A percentile compares a stretch with the other conserved stretches of the same genome.
Evolutionary conservation across 2,329 filamentous ascomycete species (phyloP).

Genomic region (Fusarium dlaminii): DNA sequence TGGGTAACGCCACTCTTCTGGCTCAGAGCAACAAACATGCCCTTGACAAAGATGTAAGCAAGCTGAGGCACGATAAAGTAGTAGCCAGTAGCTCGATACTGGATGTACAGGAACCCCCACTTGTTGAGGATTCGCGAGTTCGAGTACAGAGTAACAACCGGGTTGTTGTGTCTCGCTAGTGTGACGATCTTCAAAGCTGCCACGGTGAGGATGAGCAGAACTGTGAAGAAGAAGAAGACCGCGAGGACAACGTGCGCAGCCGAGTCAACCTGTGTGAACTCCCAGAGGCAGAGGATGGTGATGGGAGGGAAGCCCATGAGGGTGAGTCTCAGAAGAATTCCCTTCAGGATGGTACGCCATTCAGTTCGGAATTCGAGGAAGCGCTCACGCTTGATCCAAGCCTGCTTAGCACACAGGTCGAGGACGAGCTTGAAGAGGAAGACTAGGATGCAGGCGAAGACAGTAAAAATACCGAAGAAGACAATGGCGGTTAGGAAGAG

Average conservation of each 20-base stretch:
- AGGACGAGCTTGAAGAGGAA: conserved; percentile 81
- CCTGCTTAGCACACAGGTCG: conserved; percentile 77
- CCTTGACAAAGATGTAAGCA: conserved; percentile 81
- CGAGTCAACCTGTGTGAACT: conserved; percentile 87
- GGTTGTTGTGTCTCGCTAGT: conserved; percentile 94
- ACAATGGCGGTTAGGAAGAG: conserved; percentile 90
- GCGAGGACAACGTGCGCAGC: conserved; percentile 85
- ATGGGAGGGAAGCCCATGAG: conserved; percentile 93
- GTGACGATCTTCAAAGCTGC: conserved; percentile 89
- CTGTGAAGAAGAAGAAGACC: conserved; percentile 85
- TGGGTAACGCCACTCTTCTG: conserved; percentile 79
- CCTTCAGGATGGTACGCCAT: conserved; percentile 91
- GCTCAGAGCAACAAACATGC: conserved; percentile 85
- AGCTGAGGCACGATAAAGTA: conserved; percentile 89
- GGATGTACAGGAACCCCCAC: conserved; percentile 97
- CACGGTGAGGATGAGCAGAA: conserved; percentile 80
- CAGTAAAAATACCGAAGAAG: conserved; percentile 87
- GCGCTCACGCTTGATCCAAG: conserved; percentile 82
- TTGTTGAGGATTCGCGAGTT: conserved; percentile 92
- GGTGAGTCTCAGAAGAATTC: conserved; percentile 88
- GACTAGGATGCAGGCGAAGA: conserved; percentile 77
- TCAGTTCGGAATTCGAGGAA: conserved; percentile 94
- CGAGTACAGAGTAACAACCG: conserved; percentile 94
- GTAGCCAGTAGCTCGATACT: conserved; percentile 94
- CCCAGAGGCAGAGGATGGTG: conserved; percentile 90